Conservation (phyloP, 179 eudicot genomes). For the Carnegiea gigantea region DNA sequence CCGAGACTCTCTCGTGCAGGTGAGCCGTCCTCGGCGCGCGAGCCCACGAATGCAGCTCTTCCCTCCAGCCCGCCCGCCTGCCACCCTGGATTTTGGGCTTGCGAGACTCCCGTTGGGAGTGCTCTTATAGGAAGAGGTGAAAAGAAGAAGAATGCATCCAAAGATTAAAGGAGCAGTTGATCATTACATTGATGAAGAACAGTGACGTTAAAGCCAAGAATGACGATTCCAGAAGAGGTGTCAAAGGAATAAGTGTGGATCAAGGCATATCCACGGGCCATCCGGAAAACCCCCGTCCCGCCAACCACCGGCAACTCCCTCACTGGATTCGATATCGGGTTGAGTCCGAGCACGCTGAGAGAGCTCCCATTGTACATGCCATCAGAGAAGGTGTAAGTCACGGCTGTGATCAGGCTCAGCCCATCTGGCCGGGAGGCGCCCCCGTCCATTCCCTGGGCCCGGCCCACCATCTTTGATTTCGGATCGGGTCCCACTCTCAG, state of each 20-base stretch:
- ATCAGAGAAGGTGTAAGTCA: constrained; percentile 47
- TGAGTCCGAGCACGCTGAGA: constrained; percentile 44
- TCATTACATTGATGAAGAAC: neutral
- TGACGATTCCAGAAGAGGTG: constrained; percentile 39
- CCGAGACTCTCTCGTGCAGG: no score
- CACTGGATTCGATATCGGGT: constrained; percentile 29
- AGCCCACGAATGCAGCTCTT: no score
- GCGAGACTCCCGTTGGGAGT: no score
- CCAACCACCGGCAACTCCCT: constrained; percentile 59
- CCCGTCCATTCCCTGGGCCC: constrained; percentile 58
- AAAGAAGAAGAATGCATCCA: no score
- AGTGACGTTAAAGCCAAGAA: constrained; percentile 32
- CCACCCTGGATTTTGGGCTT: no score
- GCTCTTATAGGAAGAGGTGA: no score
- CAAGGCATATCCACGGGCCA: constrained; percentile 56
- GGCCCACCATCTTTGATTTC: constrained; percentile 48
- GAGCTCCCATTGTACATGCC: constrained; percentile 55
- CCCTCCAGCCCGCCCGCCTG: no score
- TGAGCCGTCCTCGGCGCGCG: no score
- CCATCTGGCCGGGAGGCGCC: constrained; percentile 38
- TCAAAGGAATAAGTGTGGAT: constrained; percentile 36
- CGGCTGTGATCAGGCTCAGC: constrained; percentile 40
- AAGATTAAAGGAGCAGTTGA: neutral
- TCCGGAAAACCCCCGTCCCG: constrained; percentile 55
- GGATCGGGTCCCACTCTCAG: constrained; percentile 45